Evolutionary conservation across 2,329 filamentous ascomycete genomes (phyloP).

Genomic region (Alternaria metachromatica): DNA sequence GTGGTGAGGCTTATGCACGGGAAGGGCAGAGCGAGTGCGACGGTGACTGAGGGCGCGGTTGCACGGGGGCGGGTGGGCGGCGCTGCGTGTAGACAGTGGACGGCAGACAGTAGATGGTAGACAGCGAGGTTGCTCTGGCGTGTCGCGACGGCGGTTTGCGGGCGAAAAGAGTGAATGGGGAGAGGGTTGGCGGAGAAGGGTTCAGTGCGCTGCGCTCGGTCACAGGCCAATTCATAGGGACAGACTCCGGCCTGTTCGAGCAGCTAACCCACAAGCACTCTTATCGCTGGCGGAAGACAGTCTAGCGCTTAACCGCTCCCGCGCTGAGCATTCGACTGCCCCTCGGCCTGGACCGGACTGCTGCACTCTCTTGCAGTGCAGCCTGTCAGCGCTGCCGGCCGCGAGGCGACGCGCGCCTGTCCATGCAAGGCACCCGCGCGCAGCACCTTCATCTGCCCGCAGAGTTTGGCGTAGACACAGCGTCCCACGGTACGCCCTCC

Average conservation of each 20-base stretch:
- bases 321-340: slow-evolving; percentile 5
- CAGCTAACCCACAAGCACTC: slow-evolving; percentile 29
- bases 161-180: slow-evolving; percentile 12
- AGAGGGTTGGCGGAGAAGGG: slow-evolving; percentile 12
- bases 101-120: too few relatives aligned
- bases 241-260: slow-evolving; percentile 8
- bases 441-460: neutral
- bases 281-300: slow-evolving; percentile 28
- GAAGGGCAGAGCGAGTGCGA: slow-evolving; percentile 32
- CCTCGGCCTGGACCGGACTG: slow-evolving; percentile 15
- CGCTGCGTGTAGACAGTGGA: slow-evolving; percentile 15
- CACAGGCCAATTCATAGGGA: slow-evolving; percentile 17
- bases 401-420: neutral
- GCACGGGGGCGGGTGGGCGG: slow-evolving; percentile 29
- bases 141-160: neutral
- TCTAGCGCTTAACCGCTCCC: slow-evolving; percentile 26
- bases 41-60: slow-evolving; percentile 33
- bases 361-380: neutral
- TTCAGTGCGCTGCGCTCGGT: slow-evolving; percentile 11
- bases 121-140: too few relatives aligned
- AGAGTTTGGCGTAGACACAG: neutral
- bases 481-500: neutral
- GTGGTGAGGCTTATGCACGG: slow-evolving; percentile 34
- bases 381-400: neutral
- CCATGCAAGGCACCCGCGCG: slow-evolving; percentile 18